Conservation (phyloP, 495 filamentous ascomycete genomes). For the Clavariopsis aquatica region DNA sequence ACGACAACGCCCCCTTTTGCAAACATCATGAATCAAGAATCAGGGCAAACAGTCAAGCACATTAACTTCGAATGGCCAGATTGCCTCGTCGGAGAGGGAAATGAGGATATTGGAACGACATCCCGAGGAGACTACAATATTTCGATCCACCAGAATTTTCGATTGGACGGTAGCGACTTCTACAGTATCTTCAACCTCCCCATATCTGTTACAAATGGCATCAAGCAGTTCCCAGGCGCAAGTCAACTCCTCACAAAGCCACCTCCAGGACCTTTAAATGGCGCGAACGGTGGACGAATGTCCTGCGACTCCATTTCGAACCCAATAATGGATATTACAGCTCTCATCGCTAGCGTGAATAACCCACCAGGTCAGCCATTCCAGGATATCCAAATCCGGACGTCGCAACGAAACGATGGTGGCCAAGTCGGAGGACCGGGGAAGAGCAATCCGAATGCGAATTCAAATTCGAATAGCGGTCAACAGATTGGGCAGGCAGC, state of each 20-base stretch:
- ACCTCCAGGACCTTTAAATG: constrained; percentile 33
- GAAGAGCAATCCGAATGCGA: constrained; percentile 1
- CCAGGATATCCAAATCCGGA: constrained; percentile 25
- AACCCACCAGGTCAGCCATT: constrained; percentile 36
- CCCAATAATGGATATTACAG: constrained; percentile 17
- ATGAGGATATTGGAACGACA: constrained; percentile 33
- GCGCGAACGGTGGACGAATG: constrained; percentile 34
- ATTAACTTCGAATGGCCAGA: constrained; percentile 68
- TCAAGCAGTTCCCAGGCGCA: constrained; percentile 41
- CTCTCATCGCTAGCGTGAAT: constrained; percentile 27
- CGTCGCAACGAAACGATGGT: constrained; percentile 11
- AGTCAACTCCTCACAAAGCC: constrained; percentile 31
- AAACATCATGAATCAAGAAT: constrained; percentile 61
- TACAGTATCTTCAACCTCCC: constrained; percentile 71
- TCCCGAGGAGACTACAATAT: constrained; percentile 55
- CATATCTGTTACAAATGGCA: constrained; percentile 66
- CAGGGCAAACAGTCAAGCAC: constrained; percentile 67
- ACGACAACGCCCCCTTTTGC: constrained; percentile 58
- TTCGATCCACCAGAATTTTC: constrained; percentile 67
- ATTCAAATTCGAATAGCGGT: background rate
- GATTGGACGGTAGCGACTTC: constrained; percentile 60
- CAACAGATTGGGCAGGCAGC: background rate
- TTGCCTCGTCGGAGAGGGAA: constrained; percentile 62
- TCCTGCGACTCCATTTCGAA: constrained; percentile 31
- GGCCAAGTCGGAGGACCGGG: constrained; percentile 30